Evolutionary conservation across 2,329 filamentous ascomycete species (phyloP).

Genomic region (Paracorniculantispora psalliotae): DNA sequence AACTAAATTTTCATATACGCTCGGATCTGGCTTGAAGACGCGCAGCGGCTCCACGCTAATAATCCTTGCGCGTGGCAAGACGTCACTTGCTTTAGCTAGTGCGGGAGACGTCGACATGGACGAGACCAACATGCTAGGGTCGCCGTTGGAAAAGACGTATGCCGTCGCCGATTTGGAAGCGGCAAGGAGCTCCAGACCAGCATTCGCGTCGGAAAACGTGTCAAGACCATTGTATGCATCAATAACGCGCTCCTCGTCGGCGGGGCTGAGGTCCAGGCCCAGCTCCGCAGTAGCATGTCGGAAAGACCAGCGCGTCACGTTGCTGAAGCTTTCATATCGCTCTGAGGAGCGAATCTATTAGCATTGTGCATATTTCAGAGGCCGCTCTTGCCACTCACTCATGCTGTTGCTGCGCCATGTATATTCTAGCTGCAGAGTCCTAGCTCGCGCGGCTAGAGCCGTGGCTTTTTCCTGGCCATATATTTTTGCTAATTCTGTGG

Average conservation of each 20-base stretch:
- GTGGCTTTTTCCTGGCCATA: slow-evolving; percentile 54
- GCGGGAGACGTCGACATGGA: slow-evolving; percentile 55
- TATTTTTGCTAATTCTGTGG: slow-evolving; percentile 49
- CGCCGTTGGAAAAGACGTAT: slow-evolving; percentile 69
- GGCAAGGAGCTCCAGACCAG: slow-evolving; percentile 45
- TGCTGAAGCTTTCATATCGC: slow-evolving; percentile 54
- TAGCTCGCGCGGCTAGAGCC: slow-evolving; percentile 56
- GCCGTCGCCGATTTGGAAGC: slow-evolving; percentile 38
- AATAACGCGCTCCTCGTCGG: slow-evolving; percentile 50
- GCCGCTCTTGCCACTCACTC: no score
- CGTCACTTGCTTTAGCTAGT: slow-evolving; percentile 40
- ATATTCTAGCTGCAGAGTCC: slow-evolving; percentile 70
- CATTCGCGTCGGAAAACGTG: slow-evolving; percentile 59
- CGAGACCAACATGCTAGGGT: slow-evolving; percentile 54
- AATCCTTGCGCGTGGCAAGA: slow-evolving; percentile 42
- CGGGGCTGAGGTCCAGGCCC: slow-evolving; percentile 37
- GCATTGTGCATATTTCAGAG: neutral
- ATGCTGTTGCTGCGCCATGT: slow-evolving; percentile 73
- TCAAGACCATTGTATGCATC: slow-evolving; percentile 58
- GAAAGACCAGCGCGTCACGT: slow-evolving; percentile 59
- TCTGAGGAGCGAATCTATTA: neutral
- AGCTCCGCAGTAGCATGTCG: slow-evolving; percentile 59
- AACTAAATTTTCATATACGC: slow-evolving; percentile 57
- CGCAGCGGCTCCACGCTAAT: slow-evolving; percentile 56
- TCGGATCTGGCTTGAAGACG: slow-evolving; percentile 61